A percentile compares a stretch with the other conserved stretches of the same genome.
Conservation (phyloP, 163 green algal genomes). For the Coccomyxa subellipsoidea region DNA sequence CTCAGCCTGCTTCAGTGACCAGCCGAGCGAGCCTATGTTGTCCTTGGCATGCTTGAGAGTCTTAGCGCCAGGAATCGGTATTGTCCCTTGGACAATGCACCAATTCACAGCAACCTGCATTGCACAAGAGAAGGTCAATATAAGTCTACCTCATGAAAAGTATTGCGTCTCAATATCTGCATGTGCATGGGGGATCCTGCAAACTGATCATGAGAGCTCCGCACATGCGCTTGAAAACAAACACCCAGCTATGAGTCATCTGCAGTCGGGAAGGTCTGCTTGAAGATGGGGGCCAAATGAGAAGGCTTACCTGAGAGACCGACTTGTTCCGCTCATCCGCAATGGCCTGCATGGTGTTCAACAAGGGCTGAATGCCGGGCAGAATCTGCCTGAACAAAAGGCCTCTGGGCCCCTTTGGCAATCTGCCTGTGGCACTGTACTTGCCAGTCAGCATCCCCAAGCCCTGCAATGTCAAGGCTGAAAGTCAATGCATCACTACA, state of each 20-base stretch:
- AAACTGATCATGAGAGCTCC: neutral
- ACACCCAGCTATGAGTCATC: neutral
- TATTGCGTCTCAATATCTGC: neutral
- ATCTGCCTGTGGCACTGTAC: conserved; percentile 5
- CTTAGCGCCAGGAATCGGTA: conserved; percentile 93
- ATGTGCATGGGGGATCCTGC: neutral
- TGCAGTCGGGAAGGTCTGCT: neutral
- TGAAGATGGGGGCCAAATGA: neutral
- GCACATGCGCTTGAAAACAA: no score
- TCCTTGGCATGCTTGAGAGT: conserved; percentile 69
- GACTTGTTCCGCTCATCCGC: conserved; percentile 42
- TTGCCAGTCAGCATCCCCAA: conserved; percentile 87
- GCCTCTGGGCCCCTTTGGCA: conserved; percentile 64
- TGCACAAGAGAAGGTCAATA: neutral
- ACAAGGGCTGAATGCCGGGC: conserved; percentile 64
- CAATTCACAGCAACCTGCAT: conserved; percentile 91
- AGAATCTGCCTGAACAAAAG: conserved; percentile 79
- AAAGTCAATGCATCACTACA: no score
- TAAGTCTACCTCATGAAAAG: neutral
- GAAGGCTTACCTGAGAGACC: conserved; percentile 33
- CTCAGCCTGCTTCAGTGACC: conserved; percentile 69
- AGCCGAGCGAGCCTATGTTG: conserved; percentile 82
- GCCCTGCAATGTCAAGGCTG: conserved; percentile 14
- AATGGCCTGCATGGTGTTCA: conserved; percentile 48
- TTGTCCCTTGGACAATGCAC: conserved; percentile 84